Evolutionary conservation across 176 grass and related monocot genomes (phyloP).

Genomic region (Paspalum vaginatum): DNA sequence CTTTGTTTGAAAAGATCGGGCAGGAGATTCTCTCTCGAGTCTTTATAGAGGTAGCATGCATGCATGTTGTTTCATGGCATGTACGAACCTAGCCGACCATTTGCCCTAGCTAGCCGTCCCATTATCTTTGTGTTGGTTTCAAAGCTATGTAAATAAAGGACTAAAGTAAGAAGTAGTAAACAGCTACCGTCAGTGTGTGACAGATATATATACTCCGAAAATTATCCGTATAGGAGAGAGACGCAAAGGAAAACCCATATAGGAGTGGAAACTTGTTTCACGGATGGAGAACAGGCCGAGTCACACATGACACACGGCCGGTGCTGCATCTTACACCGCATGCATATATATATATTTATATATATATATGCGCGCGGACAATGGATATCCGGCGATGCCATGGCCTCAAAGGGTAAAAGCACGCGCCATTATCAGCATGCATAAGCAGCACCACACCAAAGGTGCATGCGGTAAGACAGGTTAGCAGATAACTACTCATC

Average conservation of each 20-base stretch:
- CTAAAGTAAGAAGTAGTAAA: not conserved
- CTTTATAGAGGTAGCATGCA: conserved; percentile 31
- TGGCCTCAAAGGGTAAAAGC: not conserved
- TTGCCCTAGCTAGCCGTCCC: conserved; percentile 18
- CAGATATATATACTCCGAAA: too few relatives aligned
- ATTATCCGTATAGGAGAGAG: too few relatives aligned
- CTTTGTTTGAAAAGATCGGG: conserved; percentile 53
- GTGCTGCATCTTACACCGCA: not conserved
- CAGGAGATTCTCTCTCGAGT: conserved; percentile 34
- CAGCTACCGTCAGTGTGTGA: not conserved
- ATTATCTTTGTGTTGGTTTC: not conserved
- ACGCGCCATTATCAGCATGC: not conserved
- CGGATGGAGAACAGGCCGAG: not conserved
- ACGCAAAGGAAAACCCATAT: too few relatives aligned
- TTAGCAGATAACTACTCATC: not conserved
- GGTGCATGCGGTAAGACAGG: conserved; percentile 4
- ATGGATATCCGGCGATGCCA: not conserved
- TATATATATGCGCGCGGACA: too few relatives aligned
- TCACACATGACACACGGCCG: not conserved
- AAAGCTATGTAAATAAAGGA: not conserved
- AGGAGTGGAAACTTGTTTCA: too few relatives aligned
- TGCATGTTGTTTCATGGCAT: conserved; percentile 18
- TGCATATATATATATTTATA: too few relatives aligned
- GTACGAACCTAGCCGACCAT: conserved; percentile 7
- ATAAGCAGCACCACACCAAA: too few relatives aligned